These are phyloP conservation scores for Tuber melanosporum DNA, from an alignment of 495 filamentous ascomycete species.

Conservation along the genomic window DNA sequence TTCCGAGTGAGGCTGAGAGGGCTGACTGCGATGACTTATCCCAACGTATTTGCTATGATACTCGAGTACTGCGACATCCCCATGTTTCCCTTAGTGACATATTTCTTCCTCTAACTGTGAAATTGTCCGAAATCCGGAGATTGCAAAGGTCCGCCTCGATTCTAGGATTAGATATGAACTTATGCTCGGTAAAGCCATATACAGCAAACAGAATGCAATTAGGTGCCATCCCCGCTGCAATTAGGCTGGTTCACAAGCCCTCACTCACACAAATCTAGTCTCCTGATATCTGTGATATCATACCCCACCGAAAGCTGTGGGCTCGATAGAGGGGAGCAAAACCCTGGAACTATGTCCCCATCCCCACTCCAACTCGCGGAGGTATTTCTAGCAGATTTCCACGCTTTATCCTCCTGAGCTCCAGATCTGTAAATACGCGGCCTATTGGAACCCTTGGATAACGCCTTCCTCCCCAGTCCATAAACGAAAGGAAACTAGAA, in stretches of 20 bases:
- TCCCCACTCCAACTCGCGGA: neutral
- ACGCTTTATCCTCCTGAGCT: neutral
- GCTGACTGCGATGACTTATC: neutral
- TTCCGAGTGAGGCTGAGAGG: neutral
- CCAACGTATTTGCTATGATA: neutral
- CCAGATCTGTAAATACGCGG: neutral
- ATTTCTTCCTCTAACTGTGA: neutral
- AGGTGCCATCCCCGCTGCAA: neutral
- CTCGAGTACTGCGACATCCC: neutral
- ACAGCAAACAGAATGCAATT: neutral
- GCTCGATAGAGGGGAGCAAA: neutral
- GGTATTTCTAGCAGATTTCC: neutral
- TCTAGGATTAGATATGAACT: neutral
- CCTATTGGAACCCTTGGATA: neutral
- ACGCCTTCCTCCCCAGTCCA: neutral
- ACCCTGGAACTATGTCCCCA: neutral
- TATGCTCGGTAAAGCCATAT: neutral
- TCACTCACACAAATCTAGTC: neutral
- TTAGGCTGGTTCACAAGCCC: neutral
- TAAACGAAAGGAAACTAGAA: neutral
- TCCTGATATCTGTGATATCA: neutral
- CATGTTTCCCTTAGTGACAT: neutral
- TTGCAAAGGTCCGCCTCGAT: neutral
- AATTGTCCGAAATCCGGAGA: neutral
- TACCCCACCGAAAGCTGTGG: neutral